Percentiles rank a stretch among this genome's conserved stretches.
Conservation (phyloP, 2,329 filamentous ascomycete genomes). For the Beauveria pseudobassiana region DNA sequence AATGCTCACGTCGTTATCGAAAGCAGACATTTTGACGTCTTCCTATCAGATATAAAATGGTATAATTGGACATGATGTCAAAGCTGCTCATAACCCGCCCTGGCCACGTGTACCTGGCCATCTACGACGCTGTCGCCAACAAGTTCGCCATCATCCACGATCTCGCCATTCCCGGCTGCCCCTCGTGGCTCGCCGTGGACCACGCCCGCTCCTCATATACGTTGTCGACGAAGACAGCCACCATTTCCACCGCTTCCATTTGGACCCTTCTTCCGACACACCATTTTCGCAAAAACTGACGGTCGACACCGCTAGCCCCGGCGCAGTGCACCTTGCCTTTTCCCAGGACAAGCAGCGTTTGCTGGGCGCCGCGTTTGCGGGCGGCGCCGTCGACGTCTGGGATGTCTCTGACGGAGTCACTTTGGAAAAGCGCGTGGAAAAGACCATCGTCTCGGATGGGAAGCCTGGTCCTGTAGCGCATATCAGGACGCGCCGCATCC, state of each 20-base stretch:
- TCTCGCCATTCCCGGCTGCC: constrained; percentile 25
- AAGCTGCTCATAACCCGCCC: constrained; percentile 35
- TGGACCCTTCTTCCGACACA: constrained; percentile 26
- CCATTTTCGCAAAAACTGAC: constrained; percentile 21
- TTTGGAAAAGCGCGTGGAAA: constrained; percentile 25
- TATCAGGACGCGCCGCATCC: constrained; percentile 32
- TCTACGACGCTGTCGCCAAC: constrained; percentile 30
- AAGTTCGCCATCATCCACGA: constrained; percentile 30
- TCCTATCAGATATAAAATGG: background rate
- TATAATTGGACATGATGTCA: background rate
- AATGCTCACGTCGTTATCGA: background rate
- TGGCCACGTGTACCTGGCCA: constrained; percentile 31
- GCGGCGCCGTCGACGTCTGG: constrained; percentile 38
- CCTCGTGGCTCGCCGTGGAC: constrained; percentile 40
- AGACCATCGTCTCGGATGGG: constrained; percentile 28
- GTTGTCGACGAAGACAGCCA: constrained; percentile 40
- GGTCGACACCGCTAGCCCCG: constrained; percentile 28
- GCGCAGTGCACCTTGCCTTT: constrained; percentile 42
- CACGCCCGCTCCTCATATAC: constrained; percentile 32
- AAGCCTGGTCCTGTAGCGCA: constrained; percentile 25
- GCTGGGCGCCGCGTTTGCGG: constrained; percentile 36
- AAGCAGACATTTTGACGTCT: background rate
- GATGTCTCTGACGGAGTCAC: constrained; percentile 30
- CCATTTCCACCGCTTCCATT: constrained; percentile 30
- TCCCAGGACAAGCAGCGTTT: constrained; percentile 36